Base-by-base conservation (phyloP, 495 filamentous ascomycete genomes). In the Penicillium dipodomyicola region DNA sequence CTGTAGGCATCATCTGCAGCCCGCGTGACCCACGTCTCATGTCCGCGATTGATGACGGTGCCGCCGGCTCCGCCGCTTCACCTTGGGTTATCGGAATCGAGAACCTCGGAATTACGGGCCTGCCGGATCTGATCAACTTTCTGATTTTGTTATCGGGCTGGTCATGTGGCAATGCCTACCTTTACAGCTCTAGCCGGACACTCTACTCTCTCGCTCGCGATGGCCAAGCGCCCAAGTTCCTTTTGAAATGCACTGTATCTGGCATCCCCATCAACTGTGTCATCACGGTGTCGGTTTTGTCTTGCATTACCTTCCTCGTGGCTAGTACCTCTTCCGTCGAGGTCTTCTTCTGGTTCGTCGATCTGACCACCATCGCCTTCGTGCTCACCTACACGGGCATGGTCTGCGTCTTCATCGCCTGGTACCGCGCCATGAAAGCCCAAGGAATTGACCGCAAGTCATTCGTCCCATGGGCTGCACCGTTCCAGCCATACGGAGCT, bases 61-160 rank as follows among this genome's bases (percentile, higher is more conserved):
- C 68, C 5, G 72, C 77, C 6, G 80, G 71, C 9, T 69, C 72
- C 1, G 70, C 70, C 8, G 72, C 72, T 0, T 84, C 82, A 2
- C 75, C 84, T 0, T 87, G 81, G 68, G 82, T 84, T 5, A 72
- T 85, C 41, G 82, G 77, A 0, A 81, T 84, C 49, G 67, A 75
- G 62, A 76, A 82, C 29, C 82, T 87, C 0, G 75, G 79, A 6
- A 85, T 93, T 55, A 67, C 68, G 14, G 80, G 79, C 14, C 77
- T 92, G 3, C 86, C 84, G 4, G 80, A 83, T 54, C 81, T 92
- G 50, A 87, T 93, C 75, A 93, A 92, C 70, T 82, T 83, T 4
- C 79, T 87, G 8, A 84, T 90, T 43, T 68, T 90, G 47, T 84
- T 80, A 19, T 83, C 85, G 0, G 86, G 84, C 3, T 80, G 82